Evolutionary conservation across 768 basidiomycete genomes (phyloP), one percentile per base, ranked within the genome.

Genomic region (Cytidiella melzeri): DNA sequence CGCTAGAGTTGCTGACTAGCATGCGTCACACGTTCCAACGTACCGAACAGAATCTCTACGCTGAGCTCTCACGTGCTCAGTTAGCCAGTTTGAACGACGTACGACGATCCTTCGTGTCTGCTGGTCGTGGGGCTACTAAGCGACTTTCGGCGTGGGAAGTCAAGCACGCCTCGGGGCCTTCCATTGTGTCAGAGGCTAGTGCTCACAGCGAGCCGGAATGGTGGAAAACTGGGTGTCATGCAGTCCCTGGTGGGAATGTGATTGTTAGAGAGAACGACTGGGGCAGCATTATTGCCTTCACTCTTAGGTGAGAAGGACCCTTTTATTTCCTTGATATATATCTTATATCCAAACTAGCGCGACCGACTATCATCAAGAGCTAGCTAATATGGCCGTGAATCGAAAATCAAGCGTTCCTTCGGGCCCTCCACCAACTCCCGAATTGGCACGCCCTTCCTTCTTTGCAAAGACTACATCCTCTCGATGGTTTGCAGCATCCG

Each of bases 281-380:
- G 83, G 84, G 84, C 6, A 87, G 84, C 61, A 79, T 89, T 42
- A 87, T 87, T 55, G 81, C 86, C 5, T 87, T 83, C 64, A 85
- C 84, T 6, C 65, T 87, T 43, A 83, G 83, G 83, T 84, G 53
- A 68, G 60, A n/a, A n/a, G n/a, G n/a, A n/a, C n/a, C n/a, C n/a
- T n/a, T n/a, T n/a, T n/a, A n/a, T n/a, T n/a, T n/a, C n/a, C n/a
- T n/a, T n/a, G n/a, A n/a, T n/a, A n/a, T n/a, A n/a, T n/a, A n/a
- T n/a, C n/a, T 39, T 30, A 40, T 44, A 13, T 19, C 48, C 38
- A 15, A 12, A 19, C 34, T 56, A 87, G 84, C 54, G 79, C 84
- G 0, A 39, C 65, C 1, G 84, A 87, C 50, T 89, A 85, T 57
- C 71, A 73, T 11, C 59, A 59, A 21, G 73, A 73, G 49, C 57